These are phyloP conservation scores for Pseudogymnoascus pannorum DNA, from an alignment of 2,329 filamentous ascomycete genomes.

Conservation along the genomic window DNA sequence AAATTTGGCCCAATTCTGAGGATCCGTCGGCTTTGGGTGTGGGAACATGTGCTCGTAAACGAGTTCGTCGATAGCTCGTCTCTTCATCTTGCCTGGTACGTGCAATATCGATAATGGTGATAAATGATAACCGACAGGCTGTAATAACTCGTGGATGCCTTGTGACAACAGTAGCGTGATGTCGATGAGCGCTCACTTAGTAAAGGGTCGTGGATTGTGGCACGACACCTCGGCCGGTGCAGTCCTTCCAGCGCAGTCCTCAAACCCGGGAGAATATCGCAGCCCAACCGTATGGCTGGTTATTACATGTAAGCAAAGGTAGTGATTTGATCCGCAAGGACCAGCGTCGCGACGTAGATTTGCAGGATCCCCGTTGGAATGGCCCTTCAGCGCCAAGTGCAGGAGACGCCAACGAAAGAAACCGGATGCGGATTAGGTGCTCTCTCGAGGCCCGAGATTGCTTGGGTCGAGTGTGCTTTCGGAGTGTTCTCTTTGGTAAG, in stretches of 20 bases:
- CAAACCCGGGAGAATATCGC: conserved; percentile 4
- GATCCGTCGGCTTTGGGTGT: conserved; percentile 58
- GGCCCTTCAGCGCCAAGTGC: neutral
- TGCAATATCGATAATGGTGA: neutral
- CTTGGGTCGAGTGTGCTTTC: neutral
- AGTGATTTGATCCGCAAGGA: neutral
- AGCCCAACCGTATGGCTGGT: neutral
- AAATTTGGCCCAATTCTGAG: conserved; percentile 62
- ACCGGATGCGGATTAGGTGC: conserved; percentile 1
- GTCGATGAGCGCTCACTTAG: conserved; percentile 1
- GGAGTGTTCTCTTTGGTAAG: neutral
- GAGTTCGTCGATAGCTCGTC: conserved; percentile 61
- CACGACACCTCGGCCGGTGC: neutral
- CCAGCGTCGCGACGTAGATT: neutral
- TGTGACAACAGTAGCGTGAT: neutral
- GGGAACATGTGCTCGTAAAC: conserved; percentile 70
- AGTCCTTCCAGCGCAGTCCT: conserved; percentile 5
- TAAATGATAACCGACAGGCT: neutral
- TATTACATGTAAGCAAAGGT: conserved; percentile 1
- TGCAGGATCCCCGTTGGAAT: neutral
- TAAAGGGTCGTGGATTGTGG: neutral
- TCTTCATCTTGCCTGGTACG: conserved; percentile 51
- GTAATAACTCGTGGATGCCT: neutral
- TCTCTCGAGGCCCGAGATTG: neutral
- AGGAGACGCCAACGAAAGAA: neutral